Percentiles rank a stretch among this genome's conserved stretches.
Conservation (phyloP, 305 asterid species). For the Fraxinus sp. region DNA sequence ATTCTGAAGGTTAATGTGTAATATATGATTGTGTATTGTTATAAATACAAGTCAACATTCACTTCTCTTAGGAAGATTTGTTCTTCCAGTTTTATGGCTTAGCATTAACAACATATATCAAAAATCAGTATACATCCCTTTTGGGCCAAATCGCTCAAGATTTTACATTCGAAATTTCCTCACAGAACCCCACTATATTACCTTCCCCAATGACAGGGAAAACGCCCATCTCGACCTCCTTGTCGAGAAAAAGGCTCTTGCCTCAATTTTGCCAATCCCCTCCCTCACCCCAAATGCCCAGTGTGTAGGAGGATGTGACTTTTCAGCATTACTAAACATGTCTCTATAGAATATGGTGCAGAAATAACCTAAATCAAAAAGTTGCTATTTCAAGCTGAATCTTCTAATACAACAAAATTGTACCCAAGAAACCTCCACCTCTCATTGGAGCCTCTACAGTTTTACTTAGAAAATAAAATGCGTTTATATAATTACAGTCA, state of each 20-base stretch:
- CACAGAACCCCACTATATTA: not conserved
- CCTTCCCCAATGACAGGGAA: not conserved
- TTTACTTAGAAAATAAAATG: not conserved
- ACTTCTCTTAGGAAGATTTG: not conserved
- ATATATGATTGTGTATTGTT: not conserved
- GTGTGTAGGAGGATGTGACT: not conserved
- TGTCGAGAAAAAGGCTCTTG: not conserved
- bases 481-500: not conserved
- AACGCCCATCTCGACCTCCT: not conserved
- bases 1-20: not conserved
- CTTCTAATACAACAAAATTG: not conserved
- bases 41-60: not conserved
- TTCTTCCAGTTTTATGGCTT: not conserved
- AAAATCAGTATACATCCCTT: not conserved
- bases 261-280: not conserved
- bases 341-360: not conserved
- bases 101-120: not conserved
- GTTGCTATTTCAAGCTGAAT: not conserved
- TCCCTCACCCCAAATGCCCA: not conserved
- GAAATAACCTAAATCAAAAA: not conserved
- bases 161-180: not conserved
- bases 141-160: not conserved
- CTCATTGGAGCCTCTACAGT: not conserved
- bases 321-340: not conserved
- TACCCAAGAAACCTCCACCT: not conserved